Base-by-base conservation (phyloP, 306 rosid genomes). In the Heteromeles arbutifolia region DNA sequence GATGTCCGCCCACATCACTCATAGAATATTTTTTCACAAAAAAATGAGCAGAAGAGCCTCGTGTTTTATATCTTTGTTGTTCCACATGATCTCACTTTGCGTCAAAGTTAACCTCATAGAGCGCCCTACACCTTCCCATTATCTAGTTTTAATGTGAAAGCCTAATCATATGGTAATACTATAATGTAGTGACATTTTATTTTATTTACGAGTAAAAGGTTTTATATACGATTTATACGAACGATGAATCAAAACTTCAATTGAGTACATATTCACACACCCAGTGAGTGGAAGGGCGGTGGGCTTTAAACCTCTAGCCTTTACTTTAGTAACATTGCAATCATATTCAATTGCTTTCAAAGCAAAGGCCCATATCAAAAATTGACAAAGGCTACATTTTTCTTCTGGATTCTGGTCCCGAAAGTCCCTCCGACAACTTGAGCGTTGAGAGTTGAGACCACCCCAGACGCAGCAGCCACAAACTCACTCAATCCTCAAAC, bases 191-290 rank as follows among this genome's bases (percentile, higher is more conserved):
- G 15, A 48, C 14, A 14, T 4, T 14, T 0, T 14, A 12, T 0
- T 45, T 45, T 0, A 13, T 45, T 15, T 15, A 48, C 1, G 15
- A 15, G 2, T 48, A 48, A 15, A 0, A 48, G 3, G 2, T 15
- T 0, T 14, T 1, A 48, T 0, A 48, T 2, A 15, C 1, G 1
- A 14, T 6, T 14, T 2, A 2, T 13, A 0, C 3, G 6, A 45
- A 0, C 7, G 19, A 48, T 48, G 5, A 48, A 48, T 48, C 21
- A 48, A 48, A 48, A 48, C 53, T 1, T 1, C 2, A 39, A 9
- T 9, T 39, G 3, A 39, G 44, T 39, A 32, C 12, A 8, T 1
- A 39, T 39, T 39, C 43, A 39, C 3, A 2, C 43, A 1, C 11
- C 41, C 43, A 15, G 0, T 15, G 8, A 48, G 64, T 14, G 66